Evolutionary conservation across 2,329 filamentous ascomycete species (phyloP).

Genomic region (Talaromyces islandicus): DNA sequence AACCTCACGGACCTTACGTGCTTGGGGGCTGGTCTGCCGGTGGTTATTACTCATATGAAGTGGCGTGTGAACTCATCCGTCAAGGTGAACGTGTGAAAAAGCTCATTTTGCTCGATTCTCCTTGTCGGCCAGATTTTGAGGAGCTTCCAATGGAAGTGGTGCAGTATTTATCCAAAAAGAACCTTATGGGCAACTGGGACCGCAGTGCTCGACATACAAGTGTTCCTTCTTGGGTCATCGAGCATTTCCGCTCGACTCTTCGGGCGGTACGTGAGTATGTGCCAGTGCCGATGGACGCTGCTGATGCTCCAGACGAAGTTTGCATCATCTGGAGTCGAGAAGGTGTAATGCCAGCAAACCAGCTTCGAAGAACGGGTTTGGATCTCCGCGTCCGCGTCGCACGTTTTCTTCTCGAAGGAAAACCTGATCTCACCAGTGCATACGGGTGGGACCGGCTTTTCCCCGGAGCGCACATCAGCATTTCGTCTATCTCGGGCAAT

Average conservation of each 20-base stretch:
- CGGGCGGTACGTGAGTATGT: constrained; percentile 5
- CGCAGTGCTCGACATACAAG: constrained; percentile 20
- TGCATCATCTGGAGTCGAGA: constrained; percentile 10
- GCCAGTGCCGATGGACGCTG: constrained; percentile 2
- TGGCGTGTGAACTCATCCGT: constrained; percentile 50
- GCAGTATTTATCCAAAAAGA: constrained; percentile 28
- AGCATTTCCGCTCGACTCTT: constrained; percentile 10
- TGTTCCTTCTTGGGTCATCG: constrained; percentile 32
- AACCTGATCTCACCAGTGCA: neutral
- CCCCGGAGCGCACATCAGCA: constrained; percentile 18
- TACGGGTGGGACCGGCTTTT: constrained; percentile 2
- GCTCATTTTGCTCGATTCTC: constrained; percentile 59
- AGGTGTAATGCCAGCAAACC: constrained; percentile 17
- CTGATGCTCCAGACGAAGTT: constrained; percentile 23
- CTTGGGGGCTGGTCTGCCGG: constrained; percentile 65
- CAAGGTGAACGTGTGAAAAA: constrained; percentile 48
- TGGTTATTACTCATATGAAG: constrained; percentile 61
- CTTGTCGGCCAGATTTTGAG: constrained; percentile 38
- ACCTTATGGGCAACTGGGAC: constrained; percentile 37
- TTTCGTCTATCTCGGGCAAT: constrained; percentile 22
- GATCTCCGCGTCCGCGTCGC: constrained; percentile 15
- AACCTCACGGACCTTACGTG: constrained; percentile 48
- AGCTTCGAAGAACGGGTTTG: constrained; percentile 20
- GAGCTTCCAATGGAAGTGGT: neutral
- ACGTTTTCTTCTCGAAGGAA: neutral